Evolutionary conservation across 2,329 filamentous ascomycete species (phyloP), one percentile per base, ranked within the genome.

Genomic region (Fusarium robinianum): DNA sequence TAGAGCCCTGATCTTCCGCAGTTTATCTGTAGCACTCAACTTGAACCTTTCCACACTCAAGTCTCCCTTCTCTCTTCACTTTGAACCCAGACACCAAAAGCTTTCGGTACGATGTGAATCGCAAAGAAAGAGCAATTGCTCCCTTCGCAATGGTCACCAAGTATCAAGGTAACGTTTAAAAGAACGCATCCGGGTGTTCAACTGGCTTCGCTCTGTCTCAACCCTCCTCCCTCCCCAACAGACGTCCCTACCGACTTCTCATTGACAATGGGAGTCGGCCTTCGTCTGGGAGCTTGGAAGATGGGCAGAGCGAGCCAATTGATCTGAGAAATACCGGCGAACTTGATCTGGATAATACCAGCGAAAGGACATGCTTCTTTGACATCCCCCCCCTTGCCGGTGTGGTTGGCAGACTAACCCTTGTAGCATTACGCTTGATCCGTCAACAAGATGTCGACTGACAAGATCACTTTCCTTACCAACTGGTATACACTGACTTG

Each of bases 291-390:
- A n/a, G n/a, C n/a, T 35, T 42, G 24, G 44, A 51, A 43, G 46
- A 41, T 47, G 29, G 37, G 45, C 43, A 59, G 54, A 58, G 61
- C 55, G 56, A 59, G 55, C 14, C 61, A 59, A 58, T 62, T 63
- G 67, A 66, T 84, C 83, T 87, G 83, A 87, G 83, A 87, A 79
- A 86, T 84, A 87, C 84, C 84, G 83, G 74, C 74, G 78, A 88
- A 89, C 85, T 88, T 88, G 85, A 88, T 87, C 84, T 87, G 83
- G 82, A 84, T 85, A 87, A 88, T 87, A 78, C 84, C 84, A 87
- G 85, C 85, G 86, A 84, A 88, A 88, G 85, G 82, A 88, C 81
- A 84, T 88, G 85, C 85, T 85, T 85, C 80, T 81, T 81, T 77
- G 72, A 62, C 53, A 67, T 66, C 67, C 62, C 48, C 49, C 63